Conservation (phyloP, 1,139 yeast genomes). For the Wickerhamomyces sp. region DNA sequence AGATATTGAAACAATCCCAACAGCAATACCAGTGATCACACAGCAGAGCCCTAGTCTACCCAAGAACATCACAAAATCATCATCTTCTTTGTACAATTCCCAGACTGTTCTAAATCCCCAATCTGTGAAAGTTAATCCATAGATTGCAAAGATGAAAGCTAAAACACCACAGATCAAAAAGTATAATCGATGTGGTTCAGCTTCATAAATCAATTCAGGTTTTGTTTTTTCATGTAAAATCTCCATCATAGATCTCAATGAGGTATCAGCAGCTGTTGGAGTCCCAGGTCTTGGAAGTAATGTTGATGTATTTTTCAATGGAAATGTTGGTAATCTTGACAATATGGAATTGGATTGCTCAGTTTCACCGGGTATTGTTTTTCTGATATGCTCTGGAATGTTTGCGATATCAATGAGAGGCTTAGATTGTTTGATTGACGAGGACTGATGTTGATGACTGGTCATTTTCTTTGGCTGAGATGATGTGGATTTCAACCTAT, state of each 20-base stretch:
- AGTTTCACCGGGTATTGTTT: constrained; percentile 56
- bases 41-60: constrained; percentile 38
- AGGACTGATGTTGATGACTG: constrained; percentile 8
- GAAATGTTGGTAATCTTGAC: constrained; percentile 58
- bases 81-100: constrained; percentile 56
- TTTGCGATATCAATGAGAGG: neutral
- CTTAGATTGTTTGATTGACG: neutral
- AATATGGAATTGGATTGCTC: constrained; percentile 41
- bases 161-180: constrained; percentile 66
- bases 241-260: constrained; percentile 60
- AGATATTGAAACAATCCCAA: constrained; percentile 40
- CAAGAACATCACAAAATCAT: constrained; percentile 31
- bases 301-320: constrained; percentile 67
- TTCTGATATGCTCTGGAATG: constrained; percentile 17
- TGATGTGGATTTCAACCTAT: constrained; percentile 6
- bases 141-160: constrained; percentile 62
- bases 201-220: constrained; percentile 77
- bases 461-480: constrained; percentile 1
- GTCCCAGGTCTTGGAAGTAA: constrained; percentile 69
- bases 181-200: constrained; percentile 77
- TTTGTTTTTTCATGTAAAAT: constrained; percentile 49
- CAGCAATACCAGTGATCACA: constrained; percentile 35
- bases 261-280: constrained; percentile 63
- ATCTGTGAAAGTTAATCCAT: constrained; percentile 61
- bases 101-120: constrained; percentile 54